These are phyloP conservation scores for Talaromyces atroroseus DNA, from an alignment of 2,329 filamentous ascomycete species.

Conservation along the genomic window DNA sequence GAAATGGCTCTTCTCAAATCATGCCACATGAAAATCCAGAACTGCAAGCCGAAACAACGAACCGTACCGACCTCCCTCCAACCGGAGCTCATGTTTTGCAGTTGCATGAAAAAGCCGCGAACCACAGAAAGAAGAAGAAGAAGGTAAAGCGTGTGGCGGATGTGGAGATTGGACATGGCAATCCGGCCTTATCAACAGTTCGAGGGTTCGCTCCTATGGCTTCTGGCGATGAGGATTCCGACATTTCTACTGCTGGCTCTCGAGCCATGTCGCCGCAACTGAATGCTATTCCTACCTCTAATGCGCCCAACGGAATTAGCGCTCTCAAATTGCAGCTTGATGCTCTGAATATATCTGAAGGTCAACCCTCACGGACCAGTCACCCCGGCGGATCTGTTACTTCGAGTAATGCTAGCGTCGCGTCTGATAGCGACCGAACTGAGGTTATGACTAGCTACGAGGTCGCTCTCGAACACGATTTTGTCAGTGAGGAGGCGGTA, in stretches of 20 bases:
- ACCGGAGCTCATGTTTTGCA: not conserved
- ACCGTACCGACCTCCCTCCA: not conserved
- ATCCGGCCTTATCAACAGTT: conserved; percentile 36
- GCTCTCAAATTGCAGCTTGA: conserved; percentile 78
- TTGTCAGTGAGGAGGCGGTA: conserved; percentile 59
- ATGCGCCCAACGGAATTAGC: conserved; percentile 65
- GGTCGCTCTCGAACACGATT: conserved; percentile 77
- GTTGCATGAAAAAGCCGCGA: conserved; percentile 20
- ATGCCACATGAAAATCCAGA: not conserved
- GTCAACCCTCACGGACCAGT: conserved; percentile 52
- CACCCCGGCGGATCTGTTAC: conserved; percentile 43
- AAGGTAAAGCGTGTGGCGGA: conserved; percentile 25
- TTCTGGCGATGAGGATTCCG: conserved; percentile 44
- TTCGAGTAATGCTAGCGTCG: conserved; percentile 54
- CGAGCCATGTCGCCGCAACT: conserved; percentile 28
- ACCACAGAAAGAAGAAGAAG: conserved; percentile 41
- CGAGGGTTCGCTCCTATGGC: conserved; percentile 40
- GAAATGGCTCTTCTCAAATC: not conserved
- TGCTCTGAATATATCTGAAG: conserved; percentile 62
- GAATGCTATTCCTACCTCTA: conserved; percentile 25
- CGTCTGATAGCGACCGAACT: conserved; percentile 59
- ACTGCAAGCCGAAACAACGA: not conserved
- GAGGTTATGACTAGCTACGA: conserved; percentile 77
- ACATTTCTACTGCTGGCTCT: conserved; percentile 37
- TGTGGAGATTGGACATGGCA: conserved; percentile 17